Base-by-base conservation (phyloP, 176 grass and related monocot genomes). In the Typha latifolia region DNA sequence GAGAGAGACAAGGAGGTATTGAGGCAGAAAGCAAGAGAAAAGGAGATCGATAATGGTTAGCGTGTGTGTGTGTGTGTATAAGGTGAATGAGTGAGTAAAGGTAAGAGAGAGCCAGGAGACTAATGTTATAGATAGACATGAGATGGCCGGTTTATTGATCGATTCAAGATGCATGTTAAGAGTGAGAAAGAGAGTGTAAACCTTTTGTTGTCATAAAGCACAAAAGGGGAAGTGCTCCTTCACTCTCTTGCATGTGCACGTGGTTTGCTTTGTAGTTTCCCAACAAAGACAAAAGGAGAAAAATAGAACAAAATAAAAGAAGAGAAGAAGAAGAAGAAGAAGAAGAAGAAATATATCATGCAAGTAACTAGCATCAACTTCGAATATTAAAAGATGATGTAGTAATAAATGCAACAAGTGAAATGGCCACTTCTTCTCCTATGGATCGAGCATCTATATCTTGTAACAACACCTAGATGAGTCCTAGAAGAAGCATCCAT, bases 201-300 rank as follows among this genome's bases (percentile, higher is more conserved):
- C 63, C 32, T 65, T 65, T 65, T 65, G 3, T 11, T 47, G 9
- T 65, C 32, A 61, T 65, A 65, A 63, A 47, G 63, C 32, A 47
- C 27, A 37, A n/a, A 65, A 47, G 32, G 14, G 63, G 47, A 37
- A 32, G 31, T 14, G 63, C 63, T 65, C 32, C 63, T 65, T 47
- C 63, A 47, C n/a, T 65, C 32, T 65, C 32, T 47, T 65, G 63
- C 63, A 65, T 47, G 14, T 65, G 63, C 63, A 65, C 63, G 63
- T 65, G 63, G 6, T 65, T 65, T 43, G 63, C 63, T 47, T 65
- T 65, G 6, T 47, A 65, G 32, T 37, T 47, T 47, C 63, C 63
- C 63, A 65, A 47, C 63, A 65, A 65, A 65, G 63, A n/a, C n/a
- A 6, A 6, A 29, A 65, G 37, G 31, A 12, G 34, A 3, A 2